Percentiles rank a stretch among this genome's conserved stretches.
These are phyloP conservation scores for Monilinia laxa DNA, from an alignment of 2,329 filamentous ascomycete species.

Conservation along the genomic window DNA sequence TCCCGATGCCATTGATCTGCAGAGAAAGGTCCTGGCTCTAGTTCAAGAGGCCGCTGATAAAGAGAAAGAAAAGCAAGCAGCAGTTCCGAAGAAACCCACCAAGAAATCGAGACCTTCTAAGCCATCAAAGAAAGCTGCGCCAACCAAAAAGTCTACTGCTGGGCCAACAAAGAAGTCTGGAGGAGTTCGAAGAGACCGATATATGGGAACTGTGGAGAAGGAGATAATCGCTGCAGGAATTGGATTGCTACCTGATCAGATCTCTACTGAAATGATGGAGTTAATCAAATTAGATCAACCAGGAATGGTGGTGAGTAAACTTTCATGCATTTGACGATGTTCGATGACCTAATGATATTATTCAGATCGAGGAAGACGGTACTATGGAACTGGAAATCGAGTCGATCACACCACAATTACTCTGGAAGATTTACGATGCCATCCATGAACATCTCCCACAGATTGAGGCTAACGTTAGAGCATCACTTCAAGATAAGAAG, in stretches of 20 bases:
- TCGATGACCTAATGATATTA: slow-evolving; percentile 25
- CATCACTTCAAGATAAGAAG: slow-evolving; percentile 33
- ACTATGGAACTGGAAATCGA: slow-evolving; percentile 62
- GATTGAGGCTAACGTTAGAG: slow-evolving; percentile 41
- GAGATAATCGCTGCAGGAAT: slow-evolving; percentile 87
- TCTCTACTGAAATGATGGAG: slow-evolving; percentile 76
- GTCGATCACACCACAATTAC: slow-evolving; percentile 53
- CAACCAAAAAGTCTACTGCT: slow-evolving; percentile 29
- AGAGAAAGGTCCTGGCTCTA: slow-evolving; percentile 58
- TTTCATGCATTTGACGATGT: slow-evolving; percentile 29
- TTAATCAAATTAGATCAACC: slow-evolving; percentile 85
- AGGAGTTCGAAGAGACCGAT: slow-evolving; percentile 42
- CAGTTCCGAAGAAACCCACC: slow-evolving; percentile 42
- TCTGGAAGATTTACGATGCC: slow-evolving; percentile 54
- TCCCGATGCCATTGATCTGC: slow-evolving; percentile 42
- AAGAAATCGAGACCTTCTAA: slow-evolving; percentile 56
- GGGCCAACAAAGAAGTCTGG: slow-evolving; percentile 47
- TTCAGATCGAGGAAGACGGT: slow-evolving; percentile 50
- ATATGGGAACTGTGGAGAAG: slow-evolving; percentile 78
- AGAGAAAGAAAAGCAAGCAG: slow-evolving; percentile 38
- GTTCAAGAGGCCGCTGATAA: slow-evolving; percentile 63
- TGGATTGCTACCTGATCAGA: slow-evolving; percentile 72
- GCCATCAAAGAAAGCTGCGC: slow-evolving; percentile 41
- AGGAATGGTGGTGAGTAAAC: slow-evolving; percentile 58
- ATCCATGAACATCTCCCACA: slow-evolving; percentile 53